These are phyloP conservation scores for Nannizzia gypsea DNA, from an alignment of 2,329 filamentous ascomycete species.

Conservation along the genomic window DNA sequence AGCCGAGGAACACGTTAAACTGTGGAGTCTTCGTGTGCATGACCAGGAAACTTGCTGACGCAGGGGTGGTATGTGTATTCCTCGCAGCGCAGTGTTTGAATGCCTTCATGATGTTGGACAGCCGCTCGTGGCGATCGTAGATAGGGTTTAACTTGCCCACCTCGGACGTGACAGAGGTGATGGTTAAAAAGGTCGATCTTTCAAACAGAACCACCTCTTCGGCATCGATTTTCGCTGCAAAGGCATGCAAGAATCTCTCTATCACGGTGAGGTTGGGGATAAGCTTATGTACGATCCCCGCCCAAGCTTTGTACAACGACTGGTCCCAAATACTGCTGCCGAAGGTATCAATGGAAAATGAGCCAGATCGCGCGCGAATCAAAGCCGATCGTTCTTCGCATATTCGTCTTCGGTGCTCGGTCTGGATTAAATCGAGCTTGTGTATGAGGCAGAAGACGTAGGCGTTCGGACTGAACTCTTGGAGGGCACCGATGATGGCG, in stretches of 20 bases:
- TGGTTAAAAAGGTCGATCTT: conserved; percentile 86
- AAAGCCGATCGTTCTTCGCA: conserved; percentile 73
- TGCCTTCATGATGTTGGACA: conserved; percentile 95
- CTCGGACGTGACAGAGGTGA: conserved; percentile 76
- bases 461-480: conserved; percentile 68
- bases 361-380: conserved; percentile 62
- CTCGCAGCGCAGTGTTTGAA: conserved; percentile 68
- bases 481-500: conserved; percentile 75
- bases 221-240: conserved; percentile 78
- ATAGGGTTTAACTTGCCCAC: conserved; percentile 72
- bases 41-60: conserved; percentile 33
- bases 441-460: conserved; percentile 92
- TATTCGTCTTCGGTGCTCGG: conserved; percentile 62
- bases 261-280: conserved; percentile 89
- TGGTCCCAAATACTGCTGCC: conserved; percentile 98
- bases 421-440: conserved; percentile 95
- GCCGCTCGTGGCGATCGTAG: conserved; percentile 82
- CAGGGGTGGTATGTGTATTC: conserved; percentile 35
- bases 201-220: conserved; percentile 93
- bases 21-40: conserved; percentile 42
- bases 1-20: conserved; percentile 89
- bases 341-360: conserved; percentile 72
- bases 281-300: conserved; percentile 90
- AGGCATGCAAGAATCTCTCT: conserved; percentile 68
- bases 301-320: conserved; percentile 95